Percentiles rank a stretch among this genome's conserved stretches.
These are phyloP conservation scores for Ammopiptanthus mongolicus DNA, from an alignment of 306 rosid genomes.

Conservation along the genomic window DNA sequence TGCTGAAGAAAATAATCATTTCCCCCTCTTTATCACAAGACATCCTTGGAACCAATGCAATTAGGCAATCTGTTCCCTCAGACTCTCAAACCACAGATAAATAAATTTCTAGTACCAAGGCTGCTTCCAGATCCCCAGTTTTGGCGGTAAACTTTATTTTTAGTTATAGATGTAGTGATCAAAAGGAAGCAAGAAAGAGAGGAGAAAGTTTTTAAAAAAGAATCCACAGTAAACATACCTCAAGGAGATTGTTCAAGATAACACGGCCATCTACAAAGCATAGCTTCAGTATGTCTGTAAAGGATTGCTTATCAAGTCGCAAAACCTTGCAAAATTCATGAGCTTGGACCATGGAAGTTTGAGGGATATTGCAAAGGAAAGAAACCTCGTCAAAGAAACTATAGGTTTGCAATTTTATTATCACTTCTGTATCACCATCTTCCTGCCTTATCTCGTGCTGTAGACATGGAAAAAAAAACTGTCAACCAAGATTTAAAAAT, in stretches of 20 bases:
- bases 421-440: constrained; percentile 34
- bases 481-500: not conserved
- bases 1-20: not conserved
- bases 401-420: constrained; percentile 20
- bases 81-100: not conserved
- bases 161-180: not conserved
- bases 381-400: constrained; percentile 59
- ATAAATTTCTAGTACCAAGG: not conserved
- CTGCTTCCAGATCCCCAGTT: not conserved
- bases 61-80: not conserved
- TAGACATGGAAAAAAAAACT: not conserved
- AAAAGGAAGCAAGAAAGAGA: not conserved
- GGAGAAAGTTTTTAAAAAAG: not conserved
- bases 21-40: not conserved
- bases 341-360: constrained; percentile 37
- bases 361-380: constrained; percentile 56
- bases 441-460: constrained; percentile 42
- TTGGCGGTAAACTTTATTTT: not conserved
- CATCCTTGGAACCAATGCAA: not conserved
- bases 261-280: constrained; percentile 50
- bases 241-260: constrained; percentile 53
- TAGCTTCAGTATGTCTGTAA: constrained; percentile 43
- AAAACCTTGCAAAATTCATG: constrained; percentile 49
- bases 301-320: constrained; percentile 56
- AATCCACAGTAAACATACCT: constrained; percentile 29